A percentile compares a stretch with the other conserved stretches of the same genome.
These are phyloP conservation scores for Sisymbrium altissimum DNA, from an alignment of 345 rosid species.

Conservation along the genomic window DNA sequence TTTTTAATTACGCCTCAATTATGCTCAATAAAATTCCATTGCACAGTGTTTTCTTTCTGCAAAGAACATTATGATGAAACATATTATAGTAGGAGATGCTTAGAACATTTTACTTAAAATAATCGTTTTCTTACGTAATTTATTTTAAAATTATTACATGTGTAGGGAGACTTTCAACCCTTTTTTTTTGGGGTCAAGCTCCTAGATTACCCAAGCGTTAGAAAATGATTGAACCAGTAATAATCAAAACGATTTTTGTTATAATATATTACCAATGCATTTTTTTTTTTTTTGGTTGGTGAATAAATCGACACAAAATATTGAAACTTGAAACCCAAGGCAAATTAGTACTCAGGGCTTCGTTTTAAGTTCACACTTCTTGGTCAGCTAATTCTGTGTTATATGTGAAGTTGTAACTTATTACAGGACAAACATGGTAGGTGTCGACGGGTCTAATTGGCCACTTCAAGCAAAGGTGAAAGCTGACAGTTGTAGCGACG, in stretches of 20 bases:
- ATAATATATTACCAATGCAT: neutral
- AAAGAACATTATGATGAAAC: neutral
- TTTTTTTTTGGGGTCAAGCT: neutral
- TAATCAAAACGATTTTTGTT: neutral
- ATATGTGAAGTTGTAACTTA: too few relatives aligned
- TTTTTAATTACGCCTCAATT: neutral
- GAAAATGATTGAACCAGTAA: neutral
- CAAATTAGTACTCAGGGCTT: too few relatives aligned
- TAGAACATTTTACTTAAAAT: neutral
- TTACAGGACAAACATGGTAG: too few relatives aligned
- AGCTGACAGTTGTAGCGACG: too few relatives aligned
- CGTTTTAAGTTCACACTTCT: too few relatives aligned
- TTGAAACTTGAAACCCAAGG: neutral
- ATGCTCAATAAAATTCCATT: neutral
- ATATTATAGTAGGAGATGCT: neutral
- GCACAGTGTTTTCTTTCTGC: neutral
- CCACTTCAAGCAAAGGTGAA: too few relatives aligned
- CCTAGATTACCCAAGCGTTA: neutral
- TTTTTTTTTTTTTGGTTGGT: neutral
- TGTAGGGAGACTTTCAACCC: neutral
- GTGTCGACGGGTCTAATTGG: too few relatives aligned
- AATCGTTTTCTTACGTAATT: neutral
- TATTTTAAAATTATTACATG: neutral
- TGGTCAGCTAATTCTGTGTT: too few relatives aligned
- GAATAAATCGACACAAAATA: neutral